Base-by-base conservation (phyloP, 495 filamentous ascomycete species). In the Aspergillus baeticus region DNA sequence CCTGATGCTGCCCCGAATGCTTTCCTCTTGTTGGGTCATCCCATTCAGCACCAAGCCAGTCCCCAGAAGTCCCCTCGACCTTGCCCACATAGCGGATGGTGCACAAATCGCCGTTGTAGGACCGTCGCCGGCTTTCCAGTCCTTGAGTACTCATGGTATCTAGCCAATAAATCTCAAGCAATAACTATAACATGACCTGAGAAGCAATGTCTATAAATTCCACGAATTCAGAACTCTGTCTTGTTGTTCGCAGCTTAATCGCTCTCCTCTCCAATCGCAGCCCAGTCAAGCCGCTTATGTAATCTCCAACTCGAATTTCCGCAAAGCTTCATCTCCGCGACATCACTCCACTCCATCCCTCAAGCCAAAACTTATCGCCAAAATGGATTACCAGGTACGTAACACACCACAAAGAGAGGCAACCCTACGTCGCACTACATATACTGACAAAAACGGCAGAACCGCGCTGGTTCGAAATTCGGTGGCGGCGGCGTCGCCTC, bases 21-120 rank as follows among this genome's bases (percentile, higher is more conserved):
- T 96, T 98, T 29, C 94, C 95, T 63, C 91, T 77, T 37, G 73
- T 76, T 51, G 84, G 76, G 63, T 96, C 88, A 71, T 98, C 94
- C 95, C 95, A 98, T 78, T 98, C 94, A 17, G 98, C 91, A 22
- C 94, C 94, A 17, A 98, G 76, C 95, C 94, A 98, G 63, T 81
- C 78, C 29, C 90, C 91, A 18, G 81, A 75, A 17, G 91, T 94
- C 35, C 87, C 88, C 49, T 82, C 77, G 15, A 98, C 84, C 35
- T 75, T 65, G 44, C 94, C 94, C 59, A 89, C 75, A 63, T 91
- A 97, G 29, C 91, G 84, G 45, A 98, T 83, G 1, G 94, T 98
- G 69, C 91, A 95, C 35, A 86, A 66, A 31, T 83, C 78, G 20
- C 82, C 83, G 38, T 85, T 80, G 61, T 88, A 96, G 0, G 90